phyloP scores from a whole-genome alignment of 2,329 filamentous ascomycete species.

The Fusarium continuum region DNA sequence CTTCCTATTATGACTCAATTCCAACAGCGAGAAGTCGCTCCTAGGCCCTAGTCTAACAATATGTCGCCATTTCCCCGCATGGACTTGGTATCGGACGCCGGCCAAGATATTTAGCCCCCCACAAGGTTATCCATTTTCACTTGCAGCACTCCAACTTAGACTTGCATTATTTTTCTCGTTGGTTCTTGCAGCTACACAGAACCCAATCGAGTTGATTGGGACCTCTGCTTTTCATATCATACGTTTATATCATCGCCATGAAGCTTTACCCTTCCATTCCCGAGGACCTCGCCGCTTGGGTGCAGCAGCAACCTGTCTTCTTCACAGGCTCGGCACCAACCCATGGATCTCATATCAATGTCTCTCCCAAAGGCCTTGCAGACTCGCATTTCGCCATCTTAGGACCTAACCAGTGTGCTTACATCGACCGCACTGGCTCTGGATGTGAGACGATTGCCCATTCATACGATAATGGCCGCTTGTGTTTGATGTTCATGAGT shows the following conservation, averaged over 20 bases:
- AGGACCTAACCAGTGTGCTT: conserved; percentile 67
- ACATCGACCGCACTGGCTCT: conserved; percentile 78
- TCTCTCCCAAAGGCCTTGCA: conserved; percentile 78
- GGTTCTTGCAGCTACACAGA: conserved; percentile 22
- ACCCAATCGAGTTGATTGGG: conserved; percentile 21
- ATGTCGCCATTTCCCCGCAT: conserved; percentile 35
- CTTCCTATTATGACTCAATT: conserved; percentile 31
- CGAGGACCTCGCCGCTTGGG: conserved; percentile 68
- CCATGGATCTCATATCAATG: conserved; percentile 74
- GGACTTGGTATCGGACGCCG: conserved; percentile 14
- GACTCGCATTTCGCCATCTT: conserved; percentile 70
- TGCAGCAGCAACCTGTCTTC: conserved; percentile 74
- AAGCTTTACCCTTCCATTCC: conserved; percentile 66
- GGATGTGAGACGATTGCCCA: conserved; percentile 81
- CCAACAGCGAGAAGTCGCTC: conserved; percentile 20
- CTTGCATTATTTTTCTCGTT: conserved; percentile 14
- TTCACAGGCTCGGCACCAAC: conserved; percentile 78
- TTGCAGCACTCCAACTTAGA: conserved; percentile 28
- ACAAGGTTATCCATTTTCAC: conserved; percentile 16
- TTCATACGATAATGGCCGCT: conserved; percentile 78
- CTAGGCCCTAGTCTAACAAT: conserved; percentile 21
- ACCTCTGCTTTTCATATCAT: conserved; percentile 33
- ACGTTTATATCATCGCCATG: conserved; percentile 55
- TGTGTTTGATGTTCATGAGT: conserved; percentile 78
- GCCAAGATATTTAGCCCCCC: conserved; percentile 20